Percentiles rank a stretch among this genome's conserved stretches.
Evolutionary conservation across 768 basidiomycete species (phyloP).

Genomic region (Amanita subjunquillea): DNA sequence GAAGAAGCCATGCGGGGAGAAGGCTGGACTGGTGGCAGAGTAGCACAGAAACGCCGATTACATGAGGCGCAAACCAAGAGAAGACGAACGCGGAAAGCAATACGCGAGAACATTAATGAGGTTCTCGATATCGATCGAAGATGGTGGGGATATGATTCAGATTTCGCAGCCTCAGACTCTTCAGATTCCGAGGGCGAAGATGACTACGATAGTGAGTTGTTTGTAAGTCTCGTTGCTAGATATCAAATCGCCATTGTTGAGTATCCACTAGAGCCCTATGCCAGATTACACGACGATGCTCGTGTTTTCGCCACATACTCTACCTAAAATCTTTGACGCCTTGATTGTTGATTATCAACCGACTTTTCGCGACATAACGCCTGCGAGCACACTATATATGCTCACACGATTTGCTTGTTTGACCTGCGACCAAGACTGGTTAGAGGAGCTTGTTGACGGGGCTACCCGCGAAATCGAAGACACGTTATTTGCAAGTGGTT

Average conservation of each 20-base stretch:
- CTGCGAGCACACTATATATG: conserved; percentile 88
- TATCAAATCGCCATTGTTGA: conserved; percentile 8
- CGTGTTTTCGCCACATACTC: conserved; percentile 74
- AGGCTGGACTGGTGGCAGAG: conserved; percentile 73
- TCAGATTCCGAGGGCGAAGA: conserved; percentile 32
- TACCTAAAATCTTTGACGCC: conserved; percentile 73
- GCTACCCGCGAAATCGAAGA: conserved; percentile 91
- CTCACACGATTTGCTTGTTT: conserved; percentile 88
- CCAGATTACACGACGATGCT: conserved; percentile 83
- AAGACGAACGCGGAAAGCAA: conserved; percentile 37
- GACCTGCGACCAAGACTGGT: conserved; percentile 83
- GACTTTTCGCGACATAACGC: conserved; percentile 64
- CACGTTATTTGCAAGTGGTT: conserved; percentile 71
- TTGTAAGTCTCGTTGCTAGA: conserved; percentile 21
- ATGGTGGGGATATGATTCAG: conserved; percentile 58
- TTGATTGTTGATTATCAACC: conserved; percentile 72
- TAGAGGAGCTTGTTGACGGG: conserved; percentile 86
- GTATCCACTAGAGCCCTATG: conserved; percentile 49
- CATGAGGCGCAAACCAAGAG: conserved; percentile 50
- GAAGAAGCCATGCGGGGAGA: conserved; percentile 82
- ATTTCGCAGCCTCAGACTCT: conserved; percentile 27
- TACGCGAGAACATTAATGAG: conserved; percentile 50
- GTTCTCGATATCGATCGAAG: conserved; percentile 43
- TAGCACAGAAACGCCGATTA: conserved; percentile 55
- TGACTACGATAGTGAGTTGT: conserved; percentile 41